Percentiles rank a stretch among this genome's conserved stretches.
phyloP scores from a whole-genome alignment of 257 asterid species.

The Plectranthus barbatus region DNA sequence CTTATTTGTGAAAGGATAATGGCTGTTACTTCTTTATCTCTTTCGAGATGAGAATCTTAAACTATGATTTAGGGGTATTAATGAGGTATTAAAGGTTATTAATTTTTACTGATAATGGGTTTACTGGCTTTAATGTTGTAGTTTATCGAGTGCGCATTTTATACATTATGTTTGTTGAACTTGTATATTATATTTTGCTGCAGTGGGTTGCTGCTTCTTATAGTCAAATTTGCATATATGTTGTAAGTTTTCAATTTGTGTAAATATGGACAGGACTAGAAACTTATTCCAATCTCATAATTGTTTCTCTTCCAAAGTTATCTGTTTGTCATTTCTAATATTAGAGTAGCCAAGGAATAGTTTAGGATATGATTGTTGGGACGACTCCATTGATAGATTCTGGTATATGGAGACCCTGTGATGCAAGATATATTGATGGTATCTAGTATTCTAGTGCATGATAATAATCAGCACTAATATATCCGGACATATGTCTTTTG shows the following conservation, averaged over 20 bases:
- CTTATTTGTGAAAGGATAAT: background rate
- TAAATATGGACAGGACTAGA: background rate
- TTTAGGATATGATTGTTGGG: too few species aligned
- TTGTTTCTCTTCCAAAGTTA: too few species aligned
- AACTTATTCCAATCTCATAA: too few species aligned
- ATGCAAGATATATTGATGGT: too few species aligned
- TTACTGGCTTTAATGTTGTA: background rate
- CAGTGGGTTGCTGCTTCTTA: background rate
- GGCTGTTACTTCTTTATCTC: background rate
- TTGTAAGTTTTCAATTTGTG: background rate
- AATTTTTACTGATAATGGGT: background rate
- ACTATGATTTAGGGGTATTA: background rate
- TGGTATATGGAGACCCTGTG: too few species aligned
- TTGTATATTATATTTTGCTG: background rate
- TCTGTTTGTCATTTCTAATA: too few species aligned
- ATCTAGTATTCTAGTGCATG: too few species aligned
- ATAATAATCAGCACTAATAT: too few species aligned
- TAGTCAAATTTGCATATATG: background rate
- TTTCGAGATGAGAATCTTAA: background rate
- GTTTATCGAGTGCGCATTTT: background rate
- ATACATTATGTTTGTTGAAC: background rate
- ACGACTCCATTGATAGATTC: too few species aligned
- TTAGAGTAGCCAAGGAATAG: too few species aligned
- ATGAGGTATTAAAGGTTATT: background rate
- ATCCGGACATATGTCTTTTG: too few species aligned